phyloP scores from a whole-genome alignment of 495 filamentous ascomycete species.

The Parathielavia appendiculata region DNA sequence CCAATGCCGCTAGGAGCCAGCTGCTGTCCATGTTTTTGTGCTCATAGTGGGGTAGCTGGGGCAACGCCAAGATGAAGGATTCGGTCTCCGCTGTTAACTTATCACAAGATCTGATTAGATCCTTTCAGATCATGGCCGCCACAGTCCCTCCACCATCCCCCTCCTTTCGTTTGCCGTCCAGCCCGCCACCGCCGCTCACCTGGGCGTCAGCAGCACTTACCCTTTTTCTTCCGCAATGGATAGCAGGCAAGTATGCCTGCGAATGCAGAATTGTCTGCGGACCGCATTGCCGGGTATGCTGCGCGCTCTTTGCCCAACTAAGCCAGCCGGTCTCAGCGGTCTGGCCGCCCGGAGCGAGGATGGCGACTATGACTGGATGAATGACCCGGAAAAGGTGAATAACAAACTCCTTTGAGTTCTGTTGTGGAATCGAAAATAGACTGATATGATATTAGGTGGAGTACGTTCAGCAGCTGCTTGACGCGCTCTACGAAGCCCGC shows the following conservation, averaged over 20 bases:
- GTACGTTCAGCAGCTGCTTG: constrained; percentile 33
- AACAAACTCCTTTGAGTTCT: no score
- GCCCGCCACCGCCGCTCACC: neutral
- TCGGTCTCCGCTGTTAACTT: neutral
- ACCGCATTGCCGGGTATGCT: constrained; percentile 2
- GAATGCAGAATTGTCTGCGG: neutral
- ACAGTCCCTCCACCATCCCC: neutral
- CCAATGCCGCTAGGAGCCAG: no score
- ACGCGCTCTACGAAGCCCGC: constrained; percentile 32
- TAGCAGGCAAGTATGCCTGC: constrained; percentile 1
- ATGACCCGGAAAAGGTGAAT: constrained; percentile 28
- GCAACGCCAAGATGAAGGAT: neutral
- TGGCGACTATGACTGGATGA: constrained; percentile 5
- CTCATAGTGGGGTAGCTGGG: no score
- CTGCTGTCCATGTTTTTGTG: no score
- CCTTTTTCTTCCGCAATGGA: constrained; percentile 1
- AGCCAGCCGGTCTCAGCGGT: neutral
- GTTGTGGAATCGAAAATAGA: no score
- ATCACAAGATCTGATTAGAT: constrained; percentile 12
- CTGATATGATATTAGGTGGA: constrained; percentile 4
- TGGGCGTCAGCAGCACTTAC: neutral
- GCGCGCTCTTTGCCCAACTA: neutral
- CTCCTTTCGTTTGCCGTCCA: neutral
- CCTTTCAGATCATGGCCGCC: neutral
- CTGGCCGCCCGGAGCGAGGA: neutral